Evolutionary conservation across 129 eudicot genomes (phyloP).

Genomic region (Deinandra increscens): DNA sequence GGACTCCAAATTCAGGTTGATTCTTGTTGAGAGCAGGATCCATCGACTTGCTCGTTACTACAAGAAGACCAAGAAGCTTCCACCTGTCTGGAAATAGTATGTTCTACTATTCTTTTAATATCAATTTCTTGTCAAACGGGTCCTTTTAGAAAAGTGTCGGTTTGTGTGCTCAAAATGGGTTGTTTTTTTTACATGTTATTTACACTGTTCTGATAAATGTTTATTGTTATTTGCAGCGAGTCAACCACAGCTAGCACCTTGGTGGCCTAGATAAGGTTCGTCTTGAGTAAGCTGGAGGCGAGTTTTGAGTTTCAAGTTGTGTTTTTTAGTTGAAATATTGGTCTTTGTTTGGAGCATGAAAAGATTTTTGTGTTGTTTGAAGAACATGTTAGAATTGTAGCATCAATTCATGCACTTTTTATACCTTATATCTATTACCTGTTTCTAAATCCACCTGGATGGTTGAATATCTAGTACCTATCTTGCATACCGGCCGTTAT

Average conservation of each 20-base stretch:
- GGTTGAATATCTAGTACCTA: no score
- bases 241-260: slow-evolving; percentile 56
- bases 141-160: no score
- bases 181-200: neutral
- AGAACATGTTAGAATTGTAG: slow-evolving; percentile 14
- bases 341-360: neutral
- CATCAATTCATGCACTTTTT: neutral
- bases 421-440: neutral
- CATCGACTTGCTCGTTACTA: slow-evolving; percentile 67
- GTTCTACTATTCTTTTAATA: neutral
- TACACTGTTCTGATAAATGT: neutral
- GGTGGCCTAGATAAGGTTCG: slow-evolving; percentile 35
- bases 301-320: slow-evolving; percentile 7
- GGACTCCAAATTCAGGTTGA: slow-evolving; percentile 60
- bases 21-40: slow-evolving; percentile 68
- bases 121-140: no score
- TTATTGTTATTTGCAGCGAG: slow-evolving; percentile 26
- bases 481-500: no score
- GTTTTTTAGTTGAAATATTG: slow-evolving; percentile 12
- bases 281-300: neutral
- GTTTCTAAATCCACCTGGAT: neutral
- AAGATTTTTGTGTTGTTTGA: slow-evolving; percentile 22
- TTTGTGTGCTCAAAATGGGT: neutral
- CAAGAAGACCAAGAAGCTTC: slow-evolving; percentile 71
- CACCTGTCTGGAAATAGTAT: slow-evolving; percentile 69